These are phyloP conservation scores for Rhizophlyctis rosea DNA, from an alignment of 192 early-diverging fungal genomes.

Conservation along the genomic window DNA sequence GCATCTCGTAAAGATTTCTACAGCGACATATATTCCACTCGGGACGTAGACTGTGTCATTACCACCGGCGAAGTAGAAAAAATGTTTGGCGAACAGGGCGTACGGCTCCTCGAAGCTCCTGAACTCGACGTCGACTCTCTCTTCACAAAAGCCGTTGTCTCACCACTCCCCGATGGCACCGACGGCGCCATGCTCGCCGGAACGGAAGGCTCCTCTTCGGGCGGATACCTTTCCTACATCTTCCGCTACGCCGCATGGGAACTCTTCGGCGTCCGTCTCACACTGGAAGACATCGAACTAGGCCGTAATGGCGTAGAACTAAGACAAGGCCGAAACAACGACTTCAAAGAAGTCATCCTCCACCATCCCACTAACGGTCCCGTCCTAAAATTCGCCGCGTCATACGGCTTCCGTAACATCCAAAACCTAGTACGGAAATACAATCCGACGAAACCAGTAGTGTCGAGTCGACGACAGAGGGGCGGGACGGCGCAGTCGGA, in stretches of 20 bases:
- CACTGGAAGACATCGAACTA: slow-evolving; percentile 51
- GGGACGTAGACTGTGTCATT: slow-evolving; percentile 96
- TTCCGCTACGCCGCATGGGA: slow-evolving; percentile 75
- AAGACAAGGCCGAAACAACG: slow-evolving; percentile 75
- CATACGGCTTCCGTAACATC: slow-evolving; percentile 96
- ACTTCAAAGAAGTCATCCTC: slow-evolving; percentile 66
- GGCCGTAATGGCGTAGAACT: slow-evolving; percentile 54
- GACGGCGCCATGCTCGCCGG: slow-evolving; percentile 45
- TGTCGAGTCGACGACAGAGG: background rate
- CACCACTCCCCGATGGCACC: background rate
- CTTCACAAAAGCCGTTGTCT: slow-evolving; percentile 20
- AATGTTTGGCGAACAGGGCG: slow-evolving; percentile 69
- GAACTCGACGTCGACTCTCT: slow-evolving; percentile 56
- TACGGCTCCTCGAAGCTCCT: slow-evolving; percentile 37
- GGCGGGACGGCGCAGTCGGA: slow-evolving; percentile 1
- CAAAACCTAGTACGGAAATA: slow-evolving; percentile 98
- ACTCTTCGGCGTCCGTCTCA: slow-evolving; percentile 68
- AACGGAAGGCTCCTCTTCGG: slow-evolving; percentile 79
- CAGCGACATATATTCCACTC: slow-evolving; percentile 71
- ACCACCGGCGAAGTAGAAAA: slow-evolving; percentile 90
- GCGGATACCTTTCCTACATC: slow-evolving; percentile 88
- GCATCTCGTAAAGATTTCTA: slow-evolving; percentile 92
- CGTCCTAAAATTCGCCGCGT: slow-evolving; percentile 75
- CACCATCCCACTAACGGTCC: slow-evolving; percentile 16
- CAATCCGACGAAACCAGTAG: slow-evolving; percentile 63